phyloP scores from a whole-genome alignment of 768 basidiomycete species.

The Lactarius indigo region DNA sequence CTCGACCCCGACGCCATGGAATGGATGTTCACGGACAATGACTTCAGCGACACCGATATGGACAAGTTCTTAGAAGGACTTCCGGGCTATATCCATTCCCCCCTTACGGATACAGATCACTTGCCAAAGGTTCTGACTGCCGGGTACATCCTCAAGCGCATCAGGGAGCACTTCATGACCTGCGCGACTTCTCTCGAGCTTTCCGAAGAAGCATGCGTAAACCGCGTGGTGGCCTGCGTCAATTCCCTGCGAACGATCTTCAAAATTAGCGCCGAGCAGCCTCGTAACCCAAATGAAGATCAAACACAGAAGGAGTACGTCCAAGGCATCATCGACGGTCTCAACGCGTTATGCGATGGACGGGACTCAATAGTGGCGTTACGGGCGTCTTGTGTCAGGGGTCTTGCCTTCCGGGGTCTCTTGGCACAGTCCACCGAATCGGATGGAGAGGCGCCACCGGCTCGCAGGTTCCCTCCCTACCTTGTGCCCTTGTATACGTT shows the following conservation, averaged over 20 bases:
- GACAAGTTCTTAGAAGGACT: slow-evolving; percentile 17
- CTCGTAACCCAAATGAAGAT: background rate
- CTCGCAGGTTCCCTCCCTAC: background rate
- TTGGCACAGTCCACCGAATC: background rate
- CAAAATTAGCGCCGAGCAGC: background rate
- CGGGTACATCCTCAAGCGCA: background rate
- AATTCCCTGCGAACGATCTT: slow-evolving; percentile 12
- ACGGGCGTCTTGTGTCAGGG: slow-evolving; percentile 8
- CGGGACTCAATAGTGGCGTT: background rate
- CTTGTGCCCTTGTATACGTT: slow-evolving; percentile 5
- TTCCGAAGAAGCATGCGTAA: background rate
- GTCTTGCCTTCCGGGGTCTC: slow-evolving; percentile 7
- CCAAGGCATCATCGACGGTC: background rate
- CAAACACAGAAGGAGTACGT: background rate
- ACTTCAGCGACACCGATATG: slow-evolving; percentile 15
- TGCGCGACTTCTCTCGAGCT: slow-evolving; percentile 12
- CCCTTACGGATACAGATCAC: background rate
- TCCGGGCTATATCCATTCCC: slow-evolving; percentile 14
- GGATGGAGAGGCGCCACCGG: background rate
- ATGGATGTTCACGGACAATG: slow-evolving; percentile 12
- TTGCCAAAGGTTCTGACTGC: background rate
- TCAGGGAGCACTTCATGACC: slow-evolving; percentile 13
- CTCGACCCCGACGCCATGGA: slow-evolving; percentile 11
- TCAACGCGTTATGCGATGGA: background rate
- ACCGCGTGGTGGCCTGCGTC: slow-evolving; percentile 6